Evolutionary conservation across 2,329 filamentous ascomycete genomes (phyloP).

Genomic region (Pseudogymnoascus sp.): DNA sequence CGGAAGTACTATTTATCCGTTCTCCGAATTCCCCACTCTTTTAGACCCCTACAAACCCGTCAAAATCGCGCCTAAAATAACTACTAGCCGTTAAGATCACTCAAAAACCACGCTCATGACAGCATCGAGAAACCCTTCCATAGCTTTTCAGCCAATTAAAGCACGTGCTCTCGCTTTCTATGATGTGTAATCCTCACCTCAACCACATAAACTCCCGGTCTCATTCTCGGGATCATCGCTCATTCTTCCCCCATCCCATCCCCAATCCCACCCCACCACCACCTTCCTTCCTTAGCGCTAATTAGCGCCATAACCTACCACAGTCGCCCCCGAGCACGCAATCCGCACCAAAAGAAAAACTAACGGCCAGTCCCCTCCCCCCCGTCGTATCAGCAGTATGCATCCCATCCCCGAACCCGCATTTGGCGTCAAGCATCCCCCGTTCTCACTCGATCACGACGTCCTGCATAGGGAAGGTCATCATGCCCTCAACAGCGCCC

Average conservation of each 20-base stretch:
- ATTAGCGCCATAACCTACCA: not conserved
- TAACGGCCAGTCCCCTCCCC: not conserved
- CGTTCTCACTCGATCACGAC: not conserved
- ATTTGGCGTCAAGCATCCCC: not conserved
- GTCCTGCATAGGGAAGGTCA: not conserved
- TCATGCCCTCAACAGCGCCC: not conserved
- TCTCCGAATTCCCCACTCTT: not conserved
- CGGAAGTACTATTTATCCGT: not conserved
- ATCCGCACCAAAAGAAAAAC: not conserved
- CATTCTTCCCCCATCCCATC: not conserved
- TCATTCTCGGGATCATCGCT: not conserved
- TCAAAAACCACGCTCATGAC: not conserved
- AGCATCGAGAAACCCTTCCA: not conserved
- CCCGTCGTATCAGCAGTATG: not conserved
- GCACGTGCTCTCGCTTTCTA: not conserved
- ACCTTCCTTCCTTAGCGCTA: not conserved
- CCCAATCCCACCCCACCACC: not conserved
- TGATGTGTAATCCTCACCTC: not conserved
- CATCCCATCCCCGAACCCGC: not conserved
- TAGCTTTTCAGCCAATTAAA: not conserved
- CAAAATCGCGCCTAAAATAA: not conserved
- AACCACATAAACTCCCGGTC: not conserved
- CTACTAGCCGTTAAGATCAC: not conserved
- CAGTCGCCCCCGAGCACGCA: not conserved
- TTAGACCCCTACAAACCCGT: not conserved